Conservation (phyloP, 768 basidiomycete species). For the Lentinus brumalis region DNA sequence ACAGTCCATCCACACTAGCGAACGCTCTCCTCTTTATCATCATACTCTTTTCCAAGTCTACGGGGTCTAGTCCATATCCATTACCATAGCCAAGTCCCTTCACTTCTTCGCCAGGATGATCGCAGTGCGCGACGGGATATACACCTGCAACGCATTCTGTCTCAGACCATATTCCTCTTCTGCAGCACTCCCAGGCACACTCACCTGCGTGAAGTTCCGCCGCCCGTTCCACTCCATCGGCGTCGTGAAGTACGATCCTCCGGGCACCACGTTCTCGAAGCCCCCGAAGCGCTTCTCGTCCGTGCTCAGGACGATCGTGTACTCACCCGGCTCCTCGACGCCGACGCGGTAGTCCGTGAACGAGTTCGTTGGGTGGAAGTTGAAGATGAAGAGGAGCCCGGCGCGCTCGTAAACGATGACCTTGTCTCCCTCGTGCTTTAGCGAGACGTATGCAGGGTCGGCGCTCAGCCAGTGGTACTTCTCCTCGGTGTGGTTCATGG, state of each 20-base stretch:
- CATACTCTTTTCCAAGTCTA: no score
- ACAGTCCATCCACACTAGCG: no score
- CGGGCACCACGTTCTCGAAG: constrained; percentile 74
- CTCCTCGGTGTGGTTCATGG: constrained; percentile 87
- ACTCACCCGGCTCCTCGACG: constrained; percentile 82
- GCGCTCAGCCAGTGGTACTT: constrained; percentile 83
- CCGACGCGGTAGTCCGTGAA: constrained; percentile 95
- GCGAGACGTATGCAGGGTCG: constrained; percentile 86
- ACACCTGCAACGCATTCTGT: constrained; percentile 48
- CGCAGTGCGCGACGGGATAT: constrained; percentile 67
- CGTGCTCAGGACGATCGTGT: constrained; percentile 75
- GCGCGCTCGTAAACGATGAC: constrained; percentile 93
- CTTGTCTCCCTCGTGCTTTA: constrained; percentile 94
- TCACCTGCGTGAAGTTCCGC: constrained; percentile 86
- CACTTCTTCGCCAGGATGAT: constrained; percentile 58
- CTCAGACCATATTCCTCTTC: neutral
- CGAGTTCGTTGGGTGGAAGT: constrained; percentile 91
- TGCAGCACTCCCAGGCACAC: constrained; percentile 17
- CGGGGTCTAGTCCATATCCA: no score
- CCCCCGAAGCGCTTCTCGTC: constrained; percentile 92
- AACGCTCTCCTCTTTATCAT: no score
- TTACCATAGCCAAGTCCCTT: no score
- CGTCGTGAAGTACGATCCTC: constrained; percentile 74
- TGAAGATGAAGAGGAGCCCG: constrained; percentile 93
- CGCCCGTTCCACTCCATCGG: constrained; percentile 91